Evolutionary conservation across 768 basidiomycete species (phyloP).

Genomic region (Collybiopsis luxurians): DNA sequence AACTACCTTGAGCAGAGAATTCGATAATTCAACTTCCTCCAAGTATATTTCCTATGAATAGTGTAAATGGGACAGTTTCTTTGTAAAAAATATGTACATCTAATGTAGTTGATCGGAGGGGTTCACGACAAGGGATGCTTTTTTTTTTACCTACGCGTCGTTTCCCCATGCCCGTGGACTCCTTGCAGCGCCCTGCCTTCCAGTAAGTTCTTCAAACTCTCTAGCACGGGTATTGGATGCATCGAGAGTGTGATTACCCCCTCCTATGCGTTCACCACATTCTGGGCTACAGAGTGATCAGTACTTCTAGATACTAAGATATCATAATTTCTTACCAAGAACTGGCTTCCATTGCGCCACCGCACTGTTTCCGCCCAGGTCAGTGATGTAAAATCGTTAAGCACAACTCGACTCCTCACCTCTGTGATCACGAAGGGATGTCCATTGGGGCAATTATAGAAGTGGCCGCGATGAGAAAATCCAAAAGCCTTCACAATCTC

Average conservation of each 20-base stretch:
- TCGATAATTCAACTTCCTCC: too few species aligned
- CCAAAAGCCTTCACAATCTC: conserved; percentile 46
- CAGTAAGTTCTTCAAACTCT: conserved; percentile 47
- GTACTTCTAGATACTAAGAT: neutral
- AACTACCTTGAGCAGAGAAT: neutral
- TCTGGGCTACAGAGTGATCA: conserved; percentile 39
- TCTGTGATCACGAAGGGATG: conserved; percentile 56
- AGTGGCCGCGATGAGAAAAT: conserved; percentile 38
- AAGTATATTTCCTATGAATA: too few species aligned
- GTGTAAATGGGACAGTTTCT: too few species aligned
- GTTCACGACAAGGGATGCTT: too few species aligned
- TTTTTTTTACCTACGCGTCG: too few species aligned
- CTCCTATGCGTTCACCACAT: conserved; percentile 54
- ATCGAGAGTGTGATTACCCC: conserved; percentile 37
- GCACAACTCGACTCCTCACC: conserved; percentile 26
- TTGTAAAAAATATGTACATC: too few species aligned
- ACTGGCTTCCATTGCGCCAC: neutral
- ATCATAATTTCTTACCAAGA: neutral
- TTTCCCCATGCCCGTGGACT: conserved; percentile 30
- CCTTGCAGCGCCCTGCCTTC: conserved; percentile 20
- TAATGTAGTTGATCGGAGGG: too few species aligned
- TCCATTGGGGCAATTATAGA: conserved; percentile 54
- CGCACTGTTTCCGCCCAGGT: neutral
- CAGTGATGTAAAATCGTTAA: too few species aligned
- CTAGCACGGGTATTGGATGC: conserved; percentile 39